Percentiles rank a stretch among this genome's conserved stretches.
phyloP scores from a whole-genome alignment of 2,329 filamentous ascomycete genomes.

The Diaporthe longicolla region DNA sequence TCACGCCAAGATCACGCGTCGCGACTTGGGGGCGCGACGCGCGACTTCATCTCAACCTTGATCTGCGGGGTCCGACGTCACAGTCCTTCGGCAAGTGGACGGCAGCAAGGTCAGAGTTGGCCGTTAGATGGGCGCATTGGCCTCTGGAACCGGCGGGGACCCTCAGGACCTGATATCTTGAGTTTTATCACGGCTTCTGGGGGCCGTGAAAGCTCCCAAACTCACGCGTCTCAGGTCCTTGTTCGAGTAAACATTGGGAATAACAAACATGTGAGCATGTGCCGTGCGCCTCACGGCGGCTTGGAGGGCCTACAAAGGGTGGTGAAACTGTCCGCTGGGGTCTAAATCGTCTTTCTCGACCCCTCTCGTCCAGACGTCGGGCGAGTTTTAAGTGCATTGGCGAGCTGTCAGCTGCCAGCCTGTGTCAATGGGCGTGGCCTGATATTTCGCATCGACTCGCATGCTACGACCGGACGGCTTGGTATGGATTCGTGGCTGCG shows the following conservation, averaged over 20 bases:
- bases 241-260: conserved; percentile 30
- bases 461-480: conserved; percentile 6
- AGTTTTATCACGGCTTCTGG: not conserved
- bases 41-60: conserved; percentile 18
- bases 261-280: conserved; percentile 11
- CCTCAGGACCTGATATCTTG: not conserved
- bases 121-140: conserved; percentile 15
- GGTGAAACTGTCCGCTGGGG: not conserved
- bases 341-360: not conserved
- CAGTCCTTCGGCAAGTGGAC: conserved; percentile 20
- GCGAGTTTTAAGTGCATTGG: not conserved
- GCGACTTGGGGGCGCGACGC: conserved; percentile 3
- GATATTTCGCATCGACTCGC: not conserved
- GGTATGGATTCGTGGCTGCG: not conserved
- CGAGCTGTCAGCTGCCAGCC: conserved; percentile 10
- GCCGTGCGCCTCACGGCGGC: not conserved
- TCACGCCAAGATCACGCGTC: conserved; percentile 26
- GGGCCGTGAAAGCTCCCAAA: not conserved
- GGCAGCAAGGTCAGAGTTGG: conserved; percentile 13
- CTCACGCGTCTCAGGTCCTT: conserved; percentile 7
- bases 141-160: conserved; percentile 9
- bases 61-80: conserved; percentile 27
- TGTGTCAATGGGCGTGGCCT: not conserved
- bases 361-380: not conserved
- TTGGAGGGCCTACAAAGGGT: conserved; percentile 4